Base-by-base conservation (phyloP, 306 rosid species). In the Boehmeria nivea region DNA sequence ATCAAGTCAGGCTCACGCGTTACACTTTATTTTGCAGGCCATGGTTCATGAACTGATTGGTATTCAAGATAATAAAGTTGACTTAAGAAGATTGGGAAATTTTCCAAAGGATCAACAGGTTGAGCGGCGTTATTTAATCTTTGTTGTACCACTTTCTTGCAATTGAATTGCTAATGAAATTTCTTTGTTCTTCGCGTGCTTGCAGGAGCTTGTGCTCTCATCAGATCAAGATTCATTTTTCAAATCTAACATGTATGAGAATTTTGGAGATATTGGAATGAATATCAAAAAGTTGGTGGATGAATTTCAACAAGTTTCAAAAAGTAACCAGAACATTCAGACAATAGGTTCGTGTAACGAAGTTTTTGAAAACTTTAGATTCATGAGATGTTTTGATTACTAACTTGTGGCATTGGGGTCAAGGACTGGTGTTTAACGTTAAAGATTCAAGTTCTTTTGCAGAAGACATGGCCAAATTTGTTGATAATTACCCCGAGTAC, bases 381-480 rank as follows among this genome's bases (percentile, higher is more conserved):
- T 54, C 54, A 17, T 47, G 16, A 39, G 53, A 36, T 44, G 20
- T 19, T 48, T 8, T 27, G 18, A 20, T 55, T 24, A 12, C 38
- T 13, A 57, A 43, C 34, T 50, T 5, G 25, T 43, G 8, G 33
- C 31, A 13, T 21, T 1, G 11, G 36, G 24, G 51, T 34, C 11
- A 33, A 4, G 6, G 18, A 39, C 15, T 40, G 22, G 8, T 52
- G 19, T 34, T 19, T 43, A 56, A 25, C 38, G 18, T 27, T 77
- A 24, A 27, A 36, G 76, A 50, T 48, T 73, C 64, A 64, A 34
- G 60, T 55, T 68, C 5, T 50, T 59, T 71, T 76, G 68, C 84
- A 89, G 97, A 89, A 66, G 95, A 86, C 82, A 89, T 89, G 97
- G 95, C 95, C 71, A 86, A 81, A 61, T 89, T 87, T 77, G 94